Evolutionary conservation across 345 rosid species (phyloP).

Genomic region (Salix viminalis): DNA sequence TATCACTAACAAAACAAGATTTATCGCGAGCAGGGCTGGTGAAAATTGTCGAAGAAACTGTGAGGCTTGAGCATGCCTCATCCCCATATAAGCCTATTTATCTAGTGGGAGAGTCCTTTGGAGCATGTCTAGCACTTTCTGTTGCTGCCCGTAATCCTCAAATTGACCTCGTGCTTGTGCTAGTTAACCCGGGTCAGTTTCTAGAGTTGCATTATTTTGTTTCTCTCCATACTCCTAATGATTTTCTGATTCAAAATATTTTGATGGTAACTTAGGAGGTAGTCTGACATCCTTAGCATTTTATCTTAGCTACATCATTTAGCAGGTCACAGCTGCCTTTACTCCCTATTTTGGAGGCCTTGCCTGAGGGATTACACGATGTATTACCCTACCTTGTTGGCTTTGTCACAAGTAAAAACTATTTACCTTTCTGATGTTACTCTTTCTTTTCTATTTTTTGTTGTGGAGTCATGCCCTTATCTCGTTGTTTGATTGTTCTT

Average conservation of each 20-base stretch:
- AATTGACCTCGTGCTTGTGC: constrained; percentile 58
- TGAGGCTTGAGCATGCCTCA: constrained; percentile 46
- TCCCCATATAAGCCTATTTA: constrained; percentile 68
- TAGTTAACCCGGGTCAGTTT: constrained; percentile 68
- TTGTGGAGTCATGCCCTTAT: background rate
- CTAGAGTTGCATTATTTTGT: constrained; percentile 1
- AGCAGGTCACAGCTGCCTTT: constrained; percentile 59
- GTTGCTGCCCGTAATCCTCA: constrained; percentile 70
- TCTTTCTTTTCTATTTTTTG: background rate
- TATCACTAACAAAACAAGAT: background rate
- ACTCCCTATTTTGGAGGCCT: background rate
- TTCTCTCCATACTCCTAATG: background rate
- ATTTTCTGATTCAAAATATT: background rate
- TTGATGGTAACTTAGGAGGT: background rate
- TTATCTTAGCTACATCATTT: constrained; percentile 67
- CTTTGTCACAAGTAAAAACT: background rate
- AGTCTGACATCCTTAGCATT: constrained; percentile 23
- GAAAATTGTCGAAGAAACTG: constrained; percentile 55
- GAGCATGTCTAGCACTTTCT: constrained; percentile 88
- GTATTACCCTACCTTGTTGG: background rate
- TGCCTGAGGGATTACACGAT: background rate
- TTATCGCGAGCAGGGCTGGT: constrained; percentile 44
- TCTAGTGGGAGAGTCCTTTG: constrained; percentile 83
- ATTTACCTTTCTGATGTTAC: background rate
- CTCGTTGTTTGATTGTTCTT: constrained; percentile 1